These are phyloP conservation scores for Yarrowia sp. DNA, from an alignment of 805 yeast species.

Conservation along the genomic window DNA sequence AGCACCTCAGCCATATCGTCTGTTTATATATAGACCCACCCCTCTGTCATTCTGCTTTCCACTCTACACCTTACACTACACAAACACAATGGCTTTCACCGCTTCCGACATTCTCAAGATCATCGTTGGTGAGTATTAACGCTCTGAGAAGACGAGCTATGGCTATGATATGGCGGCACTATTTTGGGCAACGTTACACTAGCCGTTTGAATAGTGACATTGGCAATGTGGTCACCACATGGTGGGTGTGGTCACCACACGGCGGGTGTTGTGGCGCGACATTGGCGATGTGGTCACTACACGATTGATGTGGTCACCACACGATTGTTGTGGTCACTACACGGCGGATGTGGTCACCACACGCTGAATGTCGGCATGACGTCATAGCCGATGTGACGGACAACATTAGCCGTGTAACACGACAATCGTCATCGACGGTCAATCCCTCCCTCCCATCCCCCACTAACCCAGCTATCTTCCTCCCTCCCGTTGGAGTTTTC, in stretches of 20 bases:
- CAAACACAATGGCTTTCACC: conserved; percentile 46
- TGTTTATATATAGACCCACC: conserved; percentile 3
- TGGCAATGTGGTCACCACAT: too few species aligned
- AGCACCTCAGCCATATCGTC: conserved; percentile 11
- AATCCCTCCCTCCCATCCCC: not conserved
- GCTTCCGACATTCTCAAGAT: conserved; percentile 53
- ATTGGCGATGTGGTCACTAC: too few species aligned
- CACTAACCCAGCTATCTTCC: conserved; percentile 43
- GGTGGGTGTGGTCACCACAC: not conserved
- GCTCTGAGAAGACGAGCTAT: not conserved
- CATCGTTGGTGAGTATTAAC: conserved; percentile 41
- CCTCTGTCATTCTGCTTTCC: not conserved
- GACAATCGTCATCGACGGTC: too few species aligned
- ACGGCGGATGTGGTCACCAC: too few species aligned
- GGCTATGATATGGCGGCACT: not conserved
- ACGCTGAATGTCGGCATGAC: too few species aligned
- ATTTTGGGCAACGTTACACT: not conserved
- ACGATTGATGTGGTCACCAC: too few species aligned
- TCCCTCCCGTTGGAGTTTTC: conserved; percentile 64
- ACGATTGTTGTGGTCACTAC: too few species aligned
- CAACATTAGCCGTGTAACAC: too few species aligned
- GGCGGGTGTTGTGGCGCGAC: not conserved
- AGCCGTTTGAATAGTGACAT: not conserved
- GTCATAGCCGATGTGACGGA: too few species aligned
- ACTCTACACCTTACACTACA: not conserved